Evolutionary conservation across 148 eudicot genomes (phyloP).

Genomic region (Camellia lanceoleosa): DNA sequence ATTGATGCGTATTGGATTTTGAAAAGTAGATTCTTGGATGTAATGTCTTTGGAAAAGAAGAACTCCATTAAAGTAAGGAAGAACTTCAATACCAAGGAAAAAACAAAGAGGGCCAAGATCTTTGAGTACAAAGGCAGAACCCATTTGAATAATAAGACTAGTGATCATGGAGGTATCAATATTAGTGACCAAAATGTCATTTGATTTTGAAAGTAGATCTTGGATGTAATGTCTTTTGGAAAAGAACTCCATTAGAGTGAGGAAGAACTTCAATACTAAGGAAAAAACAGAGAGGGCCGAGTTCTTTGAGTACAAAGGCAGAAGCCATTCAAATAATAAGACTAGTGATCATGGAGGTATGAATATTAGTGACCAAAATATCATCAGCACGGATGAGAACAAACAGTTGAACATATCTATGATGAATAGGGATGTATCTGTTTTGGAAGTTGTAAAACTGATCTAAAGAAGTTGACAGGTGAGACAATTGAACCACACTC

Average conservation of each 20-base stretch:
- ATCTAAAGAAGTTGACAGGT: too few relatives aligned
- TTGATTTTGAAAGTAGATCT: too few relatives aligned
- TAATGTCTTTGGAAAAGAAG: background rate
- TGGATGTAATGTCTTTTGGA: background rate
- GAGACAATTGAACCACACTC: too few relatives aligned
- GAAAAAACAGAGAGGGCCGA: background rate
- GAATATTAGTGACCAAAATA: background rate
- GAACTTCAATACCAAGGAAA: background rate
- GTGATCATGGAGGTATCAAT: too few relatives aligned
- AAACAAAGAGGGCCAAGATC: background rate
- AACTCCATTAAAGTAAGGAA: background rate
- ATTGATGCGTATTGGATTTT: too few relatives aligned
- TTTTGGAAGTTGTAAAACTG: too few relatives aligned
- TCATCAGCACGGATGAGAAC: background rate
- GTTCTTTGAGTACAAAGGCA: background rate
- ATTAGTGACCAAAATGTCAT: too few relatives aligned
- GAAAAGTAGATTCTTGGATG: too few relatives aligned
- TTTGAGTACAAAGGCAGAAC: background rate
- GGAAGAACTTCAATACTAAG: background rate
- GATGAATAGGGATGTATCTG: too few relatives aligned
- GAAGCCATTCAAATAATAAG: background rate
- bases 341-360: background rate
- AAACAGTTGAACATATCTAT: too few relatives aligned
- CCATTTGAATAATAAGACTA: background rate
- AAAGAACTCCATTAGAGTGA: background rate